Evolutionary conservation across 305 asterid genomes (phyloP).

Genomic region (Solanum chacoense): DNA sequence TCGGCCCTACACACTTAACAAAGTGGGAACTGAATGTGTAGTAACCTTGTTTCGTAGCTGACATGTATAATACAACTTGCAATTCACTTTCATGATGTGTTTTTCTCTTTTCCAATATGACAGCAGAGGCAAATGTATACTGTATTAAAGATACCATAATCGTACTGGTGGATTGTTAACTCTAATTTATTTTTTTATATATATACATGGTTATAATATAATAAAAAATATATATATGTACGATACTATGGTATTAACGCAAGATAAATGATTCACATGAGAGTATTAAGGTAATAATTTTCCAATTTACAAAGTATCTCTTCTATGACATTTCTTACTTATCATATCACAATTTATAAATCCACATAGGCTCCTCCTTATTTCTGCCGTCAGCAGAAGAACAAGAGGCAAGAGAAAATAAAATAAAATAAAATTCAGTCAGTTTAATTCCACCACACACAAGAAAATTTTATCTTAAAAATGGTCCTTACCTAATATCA

Average conservation of each 20-base stretch:
- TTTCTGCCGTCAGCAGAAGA: neutral
- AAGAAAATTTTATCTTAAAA: neutral
- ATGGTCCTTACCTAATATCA: neutral
- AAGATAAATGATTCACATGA: neutral
- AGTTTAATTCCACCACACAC: neutral
- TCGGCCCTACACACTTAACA: neutral
- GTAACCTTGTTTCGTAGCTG: neutral
- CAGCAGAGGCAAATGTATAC: neutral
- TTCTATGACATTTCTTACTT: neutral
- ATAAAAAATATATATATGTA: neutral
- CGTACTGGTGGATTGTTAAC: neutral
- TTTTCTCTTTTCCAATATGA: neutral
- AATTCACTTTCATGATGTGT: no score
- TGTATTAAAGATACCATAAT: neutral
- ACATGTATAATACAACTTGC: neutral
- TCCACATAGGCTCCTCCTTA: neutral
- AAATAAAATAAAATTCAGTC: neutral
- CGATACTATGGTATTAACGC: neutral
- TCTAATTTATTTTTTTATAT: neutral
- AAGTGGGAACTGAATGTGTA: neutral
- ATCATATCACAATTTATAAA: neutral
- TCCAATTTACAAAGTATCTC: neutral
- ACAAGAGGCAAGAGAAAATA: neutral
- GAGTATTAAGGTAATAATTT: neutral
- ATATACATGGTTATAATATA: neutral